Conservation (phyloP, 495 filamentous ascomycete species). For the Tuber borchii region DNA sequence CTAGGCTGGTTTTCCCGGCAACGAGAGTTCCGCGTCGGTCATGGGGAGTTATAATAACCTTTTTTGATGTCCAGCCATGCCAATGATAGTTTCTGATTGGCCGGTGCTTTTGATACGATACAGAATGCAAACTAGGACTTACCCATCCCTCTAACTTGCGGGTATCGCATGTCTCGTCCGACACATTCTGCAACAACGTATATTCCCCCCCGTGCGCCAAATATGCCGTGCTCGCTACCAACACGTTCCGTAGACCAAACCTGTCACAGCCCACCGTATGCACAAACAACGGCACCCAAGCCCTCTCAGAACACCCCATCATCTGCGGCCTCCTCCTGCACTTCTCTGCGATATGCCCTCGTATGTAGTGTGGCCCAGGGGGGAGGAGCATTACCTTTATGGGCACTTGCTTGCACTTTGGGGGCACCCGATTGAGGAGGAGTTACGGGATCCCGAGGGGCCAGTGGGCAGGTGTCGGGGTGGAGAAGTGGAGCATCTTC, state of each 20-base stretch:
- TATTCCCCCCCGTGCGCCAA: conserved; percentile 35
- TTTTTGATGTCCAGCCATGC: background rate
- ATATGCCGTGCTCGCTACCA: background rate
- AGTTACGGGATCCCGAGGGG: conserved; percentile 56
- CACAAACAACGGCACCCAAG: conserved; percentile 38
- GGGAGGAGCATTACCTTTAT: conserved; percentile 49
- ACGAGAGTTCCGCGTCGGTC: background rate
- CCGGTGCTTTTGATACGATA: background rate
- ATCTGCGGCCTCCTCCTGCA: conserved; percentile 57
- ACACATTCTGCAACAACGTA: conserved; percentile 53
- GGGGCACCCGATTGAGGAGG: conserved; percentile 58
- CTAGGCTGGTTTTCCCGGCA: conserved; percentile 49
- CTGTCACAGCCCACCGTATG: conserved; percentile 47
- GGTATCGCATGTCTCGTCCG: conserved; percentile 48
- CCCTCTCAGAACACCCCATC: conserved; percentile 50
- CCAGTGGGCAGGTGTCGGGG: conserved; percentile 51
- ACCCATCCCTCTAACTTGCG: background rate
- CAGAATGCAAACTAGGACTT: background rate
- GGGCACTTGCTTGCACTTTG: conserved; percentile 60
- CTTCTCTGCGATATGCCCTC: conserved; percentile 56
- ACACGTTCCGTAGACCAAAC: conserved; percentile 42
- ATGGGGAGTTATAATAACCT: background rate
- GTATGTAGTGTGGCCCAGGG: conserved; percentile 57
- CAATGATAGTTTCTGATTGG: background rate
- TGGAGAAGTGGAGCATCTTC: conserved; percentile 61